Conservation (phyloP, 495 filamentous ascomycete species). For the Daldinia grandis region DNA sequence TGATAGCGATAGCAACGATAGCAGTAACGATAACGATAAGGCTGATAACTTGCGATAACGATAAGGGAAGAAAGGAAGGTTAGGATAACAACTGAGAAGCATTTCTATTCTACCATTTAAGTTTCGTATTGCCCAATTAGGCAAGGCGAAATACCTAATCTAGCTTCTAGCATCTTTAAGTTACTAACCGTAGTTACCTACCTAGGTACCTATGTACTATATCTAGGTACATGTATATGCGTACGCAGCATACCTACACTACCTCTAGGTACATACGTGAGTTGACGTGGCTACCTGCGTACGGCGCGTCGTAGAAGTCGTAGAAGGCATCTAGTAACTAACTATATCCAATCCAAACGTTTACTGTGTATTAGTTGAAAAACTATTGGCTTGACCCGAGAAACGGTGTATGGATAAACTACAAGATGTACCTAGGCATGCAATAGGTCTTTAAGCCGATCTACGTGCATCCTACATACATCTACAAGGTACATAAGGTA, state of each 20-base stretch:
- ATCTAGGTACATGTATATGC: constrained; percentile 13
- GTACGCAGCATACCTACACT: constrained; percentile 26
- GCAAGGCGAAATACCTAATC: constrained; percentile 25
- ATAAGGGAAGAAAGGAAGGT: constrained; percentile 7
- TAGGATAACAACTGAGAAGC: not conserved
- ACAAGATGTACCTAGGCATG: constrained; percentile 3
- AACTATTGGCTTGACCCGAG: constrained; percentile 7
- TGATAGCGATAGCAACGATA: constrained; percentile 31
- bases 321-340: constrained; percentile 5
- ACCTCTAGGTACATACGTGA: constrained; percentile 18
- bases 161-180: not conserved
- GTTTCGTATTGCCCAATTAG: constrained; percentile 31
- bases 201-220: no score
- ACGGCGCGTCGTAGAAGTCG: constrained; percentile 23
- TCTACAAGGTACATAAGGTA: no score
- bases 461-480: not conserved
- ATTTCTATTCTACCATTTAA: not conserved
- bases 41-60: constrained; percentile 17
- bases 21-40: constrained; percentile 21
- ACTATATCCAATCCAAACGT: constrained; percentile 22
- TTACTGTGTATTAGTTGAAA: constrained; percentile 20
- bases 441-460: constrained; percentile 8
- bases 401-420: constrained; percentile 6
- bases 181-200: no score
- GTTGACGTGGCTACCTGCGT: constrained; percentile 40